phyloP scores from a whole-genome alignment of 805 yeast genomes.

The Tetrapisispora phaffii region DNA sequence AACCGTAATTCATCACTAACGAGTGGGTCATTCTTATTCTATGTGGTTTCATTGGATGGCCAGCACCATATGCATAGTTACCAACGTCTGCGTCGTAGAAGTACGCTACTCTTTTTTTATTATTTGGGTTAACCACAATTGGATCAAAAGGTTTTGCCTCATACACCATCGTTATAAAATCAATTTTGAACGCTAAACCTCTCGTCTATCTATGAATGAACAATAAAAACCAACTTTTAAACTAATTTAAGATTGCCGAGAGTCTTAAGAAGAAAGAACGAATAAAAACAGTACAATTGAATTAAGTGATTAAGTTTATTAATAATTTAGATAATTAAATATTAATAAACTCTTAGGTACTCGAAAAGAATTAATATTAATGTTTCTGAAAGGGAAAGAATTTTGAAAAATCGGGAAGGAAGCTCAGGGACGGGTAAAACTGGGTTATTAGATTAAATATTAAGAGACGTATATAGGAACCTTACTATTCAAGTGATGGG shows the following conservation, averaged over 20 bases:
- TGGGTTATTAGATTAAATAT: too few relatives aligned
- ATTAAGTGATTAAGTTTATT: too few relatives aligned
- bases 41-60: constrained; percentile 99
- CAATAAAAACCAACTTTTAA: too few relatives aligned
- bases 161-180: constrained; percentile 31
- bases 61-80: constrained; percentile 95
- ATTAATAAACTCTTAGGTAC: not conserved
- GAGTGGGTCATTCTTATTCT: constrained; percentile 98
- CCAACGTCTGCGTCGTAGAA: constrained; percentile 91
- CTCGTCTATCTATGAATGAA: too few relatives aligned
- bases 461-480: too few relatives aligned
- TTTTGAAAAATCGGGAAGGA: not conserved
- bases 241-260: too few relatives aligned
- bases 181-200: too few relatives aligned
- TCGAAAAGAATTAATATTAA: not conserved
- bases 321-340: too few relatives aligned
- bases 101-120: constrained; percentile 54
- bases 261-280: too few relatives aligned
- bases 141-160: constrained; percentile 56
- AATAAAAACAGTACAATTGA: too few relatives aligned
- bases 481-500: not conserved
- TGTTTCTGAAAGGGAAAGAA: not conserved
- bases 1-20: constrained; percentile 90
- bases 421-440: not conserved
- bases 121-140: constrained; percentile 44